Base-by-base conservation (phyloP, 176 grass and related monocot species). In the Poa annua region DNA sequence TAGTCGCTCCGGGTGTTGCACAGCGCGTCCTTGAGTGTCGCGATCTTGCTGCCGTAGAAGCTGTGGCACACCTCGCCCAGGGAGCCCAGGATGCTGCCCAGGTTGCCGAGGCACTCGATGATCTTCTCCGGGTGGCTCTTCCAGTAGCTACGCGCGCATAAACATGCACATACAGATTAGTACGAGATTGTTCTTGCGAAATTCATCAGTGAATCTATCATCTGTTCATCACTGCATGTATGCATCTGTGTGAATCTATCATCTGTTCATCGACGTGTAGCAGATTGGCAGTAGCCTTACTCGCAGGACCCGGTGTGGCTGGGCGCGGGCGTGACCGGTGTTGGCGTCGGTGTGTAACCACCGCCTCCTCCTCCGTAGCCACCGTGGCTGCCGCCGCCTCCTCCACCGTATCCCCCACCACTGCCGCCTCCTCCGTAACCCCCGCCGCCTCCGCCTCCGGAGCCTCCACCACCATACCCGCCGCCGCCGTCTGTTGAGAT, bases 21-120 rank as follows among this genome's bases (percentile, higher is more conserved):
- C 74, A 98, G 81, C 41, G 96, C 96, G 63, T 98, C 96, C 59
- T 90, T 54, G n/a, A 95, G 78, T 41, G 83, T 95, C 54, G 85
- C 56, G 33, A 88, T 5, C 81, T 89, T 89, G 33, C 67, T 79
- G 29, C 92, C 96, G 61, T 87, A 90, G 76, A 90, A 64, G 59
- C 75, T 3, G 36, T 87, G 78, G 55, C 81, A 87, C 60, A 85
- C 79, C 45, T 92, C 79, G 11, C 96, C 96, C 1, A 98, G 64
- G 36, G 90, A 84, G 0, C 92, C 84, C 15, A 86, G 44, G 55
- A 98, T 82, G 87, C 74, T 93, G 61, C 87, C 86, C 87, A 84
- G 68, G 62, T 76, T 93, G 16, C 96, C 96, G 52, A 98, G 48
- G 70, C 94, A 86, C 14, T 87, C 70, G 47, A 89, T 17, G 66